Conservation (phyloP, 306 rosid genomes). For the Trifolium pratense region DNA sequence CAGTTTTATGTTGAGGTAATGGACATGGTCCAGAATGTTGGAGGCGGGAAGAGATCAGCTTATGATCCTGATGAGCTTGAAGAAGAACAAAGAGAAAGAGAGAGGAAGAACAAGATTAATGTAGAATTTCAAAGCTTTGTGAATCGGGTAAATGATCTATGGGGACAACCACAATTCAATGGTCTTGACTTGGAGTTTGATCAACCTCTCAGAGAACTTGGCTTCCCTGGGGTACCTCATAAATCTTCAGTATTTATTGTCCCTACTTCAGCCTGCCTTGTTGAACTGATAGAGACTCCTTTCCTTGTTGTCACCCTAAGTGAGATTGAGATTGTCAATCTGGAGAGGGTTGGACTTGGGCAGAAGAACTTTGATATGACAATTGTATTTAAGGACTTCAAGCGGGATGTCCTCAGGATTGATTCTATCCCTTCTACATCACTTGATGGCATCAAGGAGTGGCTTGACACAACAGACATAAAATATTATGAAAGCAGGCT, state of each 20-base stretch:
- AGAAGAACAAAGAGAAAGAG: constrained; percentile 96
- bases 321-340: constrained; percentile 95
- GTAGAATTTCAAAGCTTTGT: constrained; percentile 85
- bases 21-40: constrained; percentile 90
- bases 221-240: constrained; percentile 93
- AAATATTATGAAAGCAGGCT: constrained; percentile 95
- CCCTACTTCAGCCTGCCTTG: constrained; percentile 88
- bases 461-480: constrained; percentile 93
- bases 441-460: constrained; percentile 93
- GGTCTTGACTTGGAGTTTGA: constrained; percentile 92
- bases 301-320: constrained; percentile 83
- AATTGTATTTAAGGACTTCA: constrained; percentile 88
- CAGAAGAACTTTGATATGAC: constrained; percentile 98
- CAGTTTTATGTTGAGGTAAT: constrained; percentile 93
- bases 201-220: constrained; percentile 96
- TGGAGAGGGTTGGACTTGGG: constrained; percentile 97
- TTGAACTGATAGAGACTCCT: constrained; percentile 90
- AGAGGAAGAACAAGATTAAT: constrained; percentile 88
- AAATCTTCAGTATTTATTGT: constrained; percentile 91
- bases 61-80: constrained; percentile 98
- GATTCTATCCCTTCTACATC: constrained; percentile 90
- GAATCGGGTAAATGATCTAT: constrained; percentile 85
- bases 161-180: constrained; percentile 89
- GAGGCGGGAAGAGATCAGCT: constrained; percentile 88
- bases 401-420: constrained; percentile 86